These are phyloP conservation scores for Eutypa lata DNA, from an alignment of 2,329 filamentous ascomycete genomes.

Conservation along the genomic window DNA sequence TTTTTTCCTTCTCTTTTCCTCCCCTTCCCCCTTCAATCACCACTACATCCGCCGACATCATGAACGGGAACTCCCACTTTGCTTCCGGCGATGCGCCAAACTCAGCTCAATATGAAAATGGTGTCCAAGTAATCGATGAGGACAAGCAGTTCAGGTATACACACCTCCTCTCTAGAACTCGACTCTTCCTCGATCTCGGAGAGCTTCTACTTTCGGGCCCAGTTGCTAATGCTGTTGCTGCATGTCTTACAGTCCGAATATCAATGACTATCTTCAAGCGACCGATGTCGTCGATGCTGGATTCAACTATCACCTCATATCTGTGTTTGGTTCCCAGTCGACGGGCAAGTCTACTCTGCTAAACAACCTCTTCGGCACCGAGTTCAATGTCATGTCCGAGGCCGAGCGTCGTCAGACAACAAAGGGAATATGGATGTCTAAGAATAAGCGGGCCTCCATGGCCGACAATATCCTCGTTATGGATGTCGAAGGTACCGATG, in stretches of 20 bases:
- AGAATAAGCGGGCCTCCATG: constrained; percentile 83
- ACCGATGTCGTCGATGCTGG: constrained; percentile 82
- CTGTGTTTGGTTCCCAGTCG: constrained; percentile 97
- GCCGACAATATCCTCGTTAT: constrained; percentile 98
- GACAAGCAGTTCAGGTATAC: constrained; percentile 95
- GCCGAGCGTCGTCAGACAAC: constrained; percentile 91
- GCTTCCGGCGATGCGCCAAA: constrained; percentile 64
- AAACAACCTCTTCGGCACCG: constrained; percentile 91
- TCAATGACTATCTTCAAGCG: constrained; percentile 77
- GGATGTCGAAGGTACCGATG: constrained; percentile 98
- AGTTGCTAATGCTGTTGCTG: constrained; percentile 11
- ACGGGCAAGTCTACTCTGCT: constrained; percentile 97
- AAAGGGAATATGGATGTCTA: constrained; percentile 99
- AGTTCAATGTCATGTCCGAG: constrained; percentile 98
- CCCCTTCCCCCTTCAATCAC: constrained; percentile 5
- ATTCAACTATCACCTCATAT: constrained; percentile 99
- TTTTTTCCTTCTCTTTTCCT: not conserved
- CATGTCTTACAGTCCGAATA: constrained; percentile 55
- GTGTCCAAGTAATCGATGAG: constrained; percentile 94
- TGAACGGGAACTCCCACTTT: constrained; percentile 88
- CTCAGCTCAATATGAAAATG: constrained; percentile 76
- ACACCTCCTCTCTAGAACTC: no score
- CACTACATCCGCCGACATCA: constrained; percentile 26
- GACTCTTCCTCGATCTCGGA: no score
- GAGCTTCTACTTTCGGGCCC: constrained; percentile 1